phyloP scores from a whole-genome alignment of 2,329 filamentous ascomycete species.

The Lachnellula suecica region DNA sequence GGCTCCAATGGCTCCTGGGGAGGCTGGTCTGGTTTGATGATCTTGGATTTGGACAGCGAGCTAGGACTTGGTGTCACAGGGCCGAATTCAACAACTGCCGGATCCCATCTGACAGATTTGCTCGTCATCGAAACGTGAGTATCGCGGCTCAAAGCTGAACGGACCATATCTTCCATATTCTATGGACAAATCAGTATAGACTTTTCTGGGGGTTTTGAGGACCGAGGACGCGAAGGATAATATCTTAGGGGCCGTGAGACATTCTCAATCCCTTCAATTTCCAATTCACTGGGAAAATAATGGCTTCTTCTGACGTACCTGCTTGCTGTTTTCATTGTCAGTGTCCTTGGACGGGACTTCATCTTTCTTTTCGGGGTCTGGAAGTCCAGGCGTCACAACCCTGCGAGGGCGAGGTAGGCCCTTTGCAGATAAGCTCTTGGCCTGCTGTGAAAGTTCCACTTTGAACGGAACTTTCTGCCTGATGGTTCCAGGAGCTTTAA shows the following conservation, averaged over 20 bases:
- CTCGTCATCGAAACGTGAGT: conserved; percentile 3
- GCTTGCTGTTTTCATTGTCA: not conserved
- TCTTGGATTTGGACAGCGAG: conserved; percentile 1
- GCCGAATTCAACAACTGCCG: conserved; percentile 19
- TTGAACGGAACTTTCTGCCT: not conserved
- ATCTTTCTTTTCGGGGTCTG: not conserved
- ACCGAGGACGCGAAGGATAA: too few relatives aligned
- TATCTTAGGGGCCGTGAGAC: too few relatives aligned
- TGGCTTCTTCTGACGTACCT: too few relatives aligned
- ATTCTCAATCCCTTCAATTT: too few relatives aligned
- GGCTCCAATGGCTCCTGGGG: too few relatives aligned
- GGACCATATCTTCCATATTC: conserved; percentile 12
- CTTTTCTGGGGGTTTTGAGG: too few relatives aligned
- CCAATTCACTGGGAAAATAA: too few relatives aligned
- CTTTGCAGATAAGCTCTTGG: too few relatives aligned
- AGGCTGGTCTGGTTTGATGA: too few relatives aligned
- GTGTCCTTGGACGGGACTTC: not conserved
- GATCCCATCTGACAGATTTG: conserved; percentile 26
- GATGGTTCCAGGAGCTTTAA: not conserved
- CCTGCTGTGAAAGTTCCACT: too few relatives aligned
- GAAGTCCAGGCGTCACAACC: not conserved
- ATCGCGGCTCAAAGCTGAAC: conserved; percentile 10
- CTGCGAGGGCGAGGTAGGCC: not conserved
- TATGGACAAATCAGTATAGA: too few relatives aligned
- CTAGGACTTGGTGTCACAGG: conserved; percentile 1